Base-by-base conservation (phyloP, 345 rosid species). In the Rhodomyrtus tomentosa region DNA sequence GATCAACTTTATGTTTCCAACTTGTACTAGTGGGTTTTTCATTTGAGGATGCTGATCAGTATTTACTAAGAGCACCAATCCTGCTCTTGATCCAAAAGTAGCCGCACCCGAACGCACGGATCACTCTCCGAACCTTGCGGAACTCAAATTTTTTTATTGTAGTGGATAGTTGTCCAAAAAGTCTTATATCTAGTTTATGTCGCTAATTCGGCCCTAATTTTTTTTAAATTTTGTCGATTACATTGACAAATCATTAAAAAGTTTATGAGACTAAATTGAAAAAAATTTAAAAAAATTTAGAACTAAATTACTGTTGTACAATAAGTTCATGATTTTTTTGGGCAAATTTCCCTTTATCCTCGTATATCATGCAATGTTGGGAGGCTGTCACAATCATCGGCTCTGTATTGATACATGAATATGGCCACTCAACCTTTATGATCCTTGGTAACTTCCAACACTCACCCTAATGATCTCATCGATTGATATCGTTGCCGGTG, bases 191-290 rank as follows among this genome's bases (percentile, higher is more conserved):
- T 2, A 36, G 16, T 54, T 21, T 22, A 22, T 2, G 11, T 8
- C 9, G 21, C 10, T 24, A 68, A 59, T 6, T 68, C 7, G 0
- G 3, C 18, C 3, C 0, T 29, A 1, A 6, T 0, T 6, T 32
- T 62, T 32, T 62, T 3, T 16, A 0, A 16, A 0, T 15, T 32
- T 32, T 36, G 2, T 0, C 76, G 1, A 68, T 0, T 7, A 32
- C 6, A 8, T 32, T 18, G 11, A 32, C 12, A 32, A 62, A 62
- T 62, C 21, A 2, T 16, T 2, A 16, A 68, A 36, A 8, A 3
- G 5, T 20, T 51, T 14, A 14, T 51, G 15, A 16, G 53, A 15
- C 53, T 50, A 50, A 51, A 51, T 14, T 49, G n/a, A 50, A 21
- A 5, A 14, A 5, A 51, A 51, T 10, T 50, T n/a, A n/a, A 11